A percentile compares a stretch with the other conserved stretches of the same genome.
Evolutionary conservation across 75 land plant genomes (phyloP).

Genomic region (Ceratopteris richardii): DNA sequence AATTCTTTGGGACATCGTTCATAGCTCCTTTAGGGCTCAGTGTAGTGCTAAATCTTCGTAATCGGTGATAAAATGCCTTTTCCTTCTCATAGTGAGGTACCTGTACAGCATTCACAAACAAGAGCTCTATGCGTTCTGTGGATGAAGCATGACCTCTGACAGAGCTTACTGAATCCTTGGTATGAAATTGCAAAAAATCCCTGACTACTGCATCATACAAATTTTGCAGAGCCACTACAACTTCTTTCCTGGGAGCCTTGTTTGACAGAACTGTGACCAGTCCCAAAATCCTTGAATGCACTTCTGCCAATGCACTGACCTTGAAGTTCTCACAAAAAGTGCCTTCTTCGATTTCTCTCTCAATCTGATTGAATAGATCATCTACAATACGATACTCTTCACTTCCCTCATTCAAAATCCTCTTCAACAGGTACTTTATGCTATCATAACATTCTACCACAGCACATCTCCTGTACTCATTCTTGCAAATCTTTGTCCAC

Average conservation of each 20-base stretch:
- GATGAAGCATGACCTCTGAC: neutral
- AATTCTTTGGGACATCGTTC: conserved; percentile 21
- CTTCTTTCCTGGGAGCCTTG: conserved; percentile 14
- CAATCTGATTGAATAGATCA: conserved; percentile 25
- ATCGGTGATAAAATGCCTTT: conserved; percentile 16
- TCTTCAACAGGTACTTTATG: conserved; percentile 25
- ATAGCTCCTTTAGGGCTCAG: conserved; percentile 28
- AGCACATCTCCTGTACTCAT: conserved; percentile 32
- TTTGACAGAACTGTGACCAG: conserved; percentile 15
- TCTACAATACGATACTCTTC: conserved; percentile 9
- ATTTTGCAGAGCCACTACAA: conserved; percentile 32
- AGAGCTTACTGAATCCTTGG: conserved; percentile 7
- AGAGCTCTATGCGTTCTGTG: conserved; percentile 5
- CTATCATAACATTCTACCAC: conserved; percentile 31
- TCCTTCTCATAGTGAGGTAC: conserved; percentile 26
- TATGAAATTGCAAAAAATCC: conserved; percentile 13
- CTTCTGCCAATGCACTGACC: conserved; percentile 13
- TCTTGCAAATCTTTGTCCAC: conserved; percentile 26
- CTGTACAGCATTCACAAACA: conserved; percentile 28
- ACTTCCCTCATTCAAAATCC: conserved; percentile 14
- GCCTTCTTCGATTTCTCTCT: conserved; percentile 12
- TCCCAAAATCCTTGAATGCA: conserved; percentile 18
- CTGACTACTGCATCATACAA: conserved; percentile 25
- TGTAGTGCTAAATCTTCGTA: conserved; percentile 22
- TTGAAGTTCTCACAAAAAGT: conserved; percentile 12